phyloP scores from a whole-genome alignment of 179 eudicot genomes.

The Spinacia oleracea region DNA sequence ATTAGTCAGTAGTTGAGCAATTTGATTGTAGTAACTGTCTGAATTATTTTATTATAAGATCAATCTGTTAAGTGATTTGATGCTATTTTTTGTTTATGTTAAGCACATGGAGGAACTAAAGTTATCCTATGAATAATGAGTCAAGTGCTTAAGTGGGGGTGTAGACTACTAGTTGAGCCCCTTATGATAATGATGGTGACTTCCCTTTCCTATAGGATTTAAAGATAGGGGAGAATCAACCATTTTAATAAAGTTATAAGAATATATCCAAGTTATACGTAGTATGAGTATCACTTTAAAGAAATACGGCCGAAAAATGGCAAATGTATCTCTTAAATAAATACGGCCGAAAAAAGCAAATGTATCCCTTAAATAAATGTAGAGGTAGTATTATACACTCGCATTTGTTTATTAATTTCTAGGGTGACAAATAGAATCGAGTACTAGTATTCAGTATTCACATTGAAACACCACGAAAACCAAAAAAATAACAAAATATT shows the following conservation, averaged over 20 bases:
- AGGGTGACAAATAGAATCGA: no score
- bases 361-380: no score
- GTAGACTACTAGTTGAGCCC: background rate
- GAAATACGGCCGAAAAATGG: no score
- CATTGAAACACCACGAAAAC: no score
- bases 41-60: background rate
- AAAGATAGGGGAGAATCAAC: background rate
- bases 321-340: no score
- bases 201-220: background rate
- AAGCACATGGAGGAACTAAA: constrained; percentile 26
- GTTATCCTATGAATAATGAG: background rate
- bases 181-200: background rate
- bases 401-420: no score
- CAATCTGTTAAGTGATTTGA: constrained; percentile 22
- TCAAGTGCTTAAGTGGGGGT: constrained; percentile 1
- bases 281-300: no score
- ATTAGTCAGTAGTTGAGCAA: constrained; percentile 1
- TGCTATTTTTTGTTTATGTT: constrained; percentile 4
- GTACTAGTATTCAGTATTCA: no score
- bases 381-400: no score
- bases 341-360: no score
- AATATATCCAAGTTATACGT: no score
- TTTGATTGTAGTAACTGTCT: constrained; percentile 4
- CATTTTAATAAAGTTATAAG: background rate
- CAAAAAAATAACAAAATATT: background rate